Percentiles rank a stretch among this genome's conserved stretches.
These are phyloP conservation scores for Oidiodendron maius DNA, from an alignment of 495 filamentous ascomycete genomes.

Conservation along the genomic window DNA sequence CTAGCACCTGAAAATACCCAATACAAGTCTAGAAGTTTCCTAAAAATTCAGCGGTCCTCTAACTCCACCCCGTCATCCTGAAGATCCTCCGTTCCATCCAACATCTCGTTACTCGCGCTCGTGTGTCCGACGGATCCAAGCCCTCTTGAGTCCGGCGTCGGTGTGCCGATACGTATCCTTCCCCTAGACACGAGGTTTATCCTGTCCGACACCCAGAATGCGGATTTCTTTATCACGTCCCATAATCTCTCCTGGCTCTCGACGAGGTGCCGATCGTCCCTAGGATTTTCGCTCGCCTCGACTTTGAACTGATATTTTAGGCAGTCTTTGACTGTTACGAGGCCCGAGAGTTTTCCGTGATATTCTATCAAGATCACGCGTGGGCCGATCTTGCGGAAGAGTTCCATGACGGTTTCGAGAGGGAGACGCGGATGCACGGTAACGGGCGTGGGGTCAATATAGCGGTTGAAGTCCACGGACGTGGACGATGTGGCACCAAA, in stretches of 20 bases:
- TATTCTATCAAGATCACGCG: constrained; percentile 92
- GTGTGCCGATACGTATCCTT: constrained; percentile 35
- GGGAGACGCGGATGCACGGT: constrained; percentile 88
- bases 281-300: constrained; percentile 78
- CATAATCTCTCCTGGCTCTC: constrained; percentile 63
- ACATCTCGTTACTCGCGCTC: constrained; percentile 30
- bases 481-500: constrained; percentile 58
- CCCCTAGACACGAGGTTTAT: constrained; percentile 43
- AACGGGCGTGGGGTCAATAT: constrained; percentile 85
- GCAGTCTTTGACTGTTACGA: constrained; percentile 96
- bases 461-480: constrained; percentile 79
- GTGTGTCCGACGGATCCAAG: constrained; percentile 6
- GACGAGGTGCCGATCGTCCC: constrained; percentile 35
- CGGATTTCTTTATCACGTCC: constrained; percentile 52
- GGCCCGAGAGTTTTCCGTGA: constrained; percentile 70
- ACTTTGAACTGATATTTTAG: constrained; percentile 97
- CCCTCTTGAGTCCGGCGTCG: constrained; percentile 21
- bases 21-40: no score
- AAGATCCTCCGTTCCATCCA: constrained; percentile 61
- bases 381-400: constrained; percentile 97
- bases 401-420: constrained; percentile 96
- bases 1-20: no score
- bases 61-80: constrained; percentile 56
- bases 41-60: no score
- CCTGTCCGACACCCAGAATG: constrained; percentile 48